Base-by-base conservation (phyloP, 2,329 filamentous ascomycete genomes). In the Fusarium duplospermum region DNA sequence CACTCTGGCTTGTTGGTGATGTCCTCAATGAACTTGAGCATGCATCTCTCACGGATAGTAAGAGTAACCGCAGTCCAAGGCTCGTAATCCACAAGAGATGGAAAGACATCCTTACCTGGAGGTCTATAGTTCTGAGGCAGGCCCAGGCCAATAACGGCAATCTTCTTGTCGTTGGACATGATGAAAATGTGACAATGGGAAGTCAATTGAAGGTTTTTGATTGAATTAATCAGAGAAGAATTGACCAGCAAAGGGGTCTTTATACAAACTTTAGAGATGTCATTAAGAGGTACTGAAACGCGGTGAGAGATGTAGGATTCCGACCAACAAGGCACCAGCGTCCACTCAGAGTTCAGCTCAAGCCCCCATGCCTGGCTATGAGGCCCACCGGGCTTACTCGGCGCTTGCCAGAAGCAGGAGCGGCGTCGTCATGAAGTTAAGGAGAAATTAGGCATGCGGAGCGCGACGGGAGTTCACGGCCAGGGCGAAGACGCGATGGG, bases 1-100 rank as follows among this genome's bases (percentile, higher is more conserved):
- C 81, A 83, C 9, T 82, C 77, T 18, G 80, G 77, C 63, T 82
- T 82, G 62, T 83, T 80, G 54, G 80, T 82, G 29, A 83, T 62
- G 24, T 81, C 78, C 36, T 82, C 80, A 0, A 83, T 73, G 13
- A 80, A 54, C 59, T 74, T 77, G 18, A 83, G 73, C 79, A 83
- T 82, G 68, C 80, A 82, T 2, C 76, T 66, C 63, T 83, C 80
- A 0, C 80, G 79, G 36, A 80, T 74, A 14, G 77, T 71, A 16
- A 82, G 69, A 2, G 80, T 82, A 2, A 18, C 24, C 2, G 81
- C 80, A 4, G 24, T 64, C 79, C 80, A 82, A 20, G 59, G 66
- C 1, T 62, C 63, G 10, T 20, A 8, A 6, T 35, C 57, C 4
- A 75, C 22, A 29, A 81, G 54, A 5, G 75, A 52, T 2, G 79